These are phyloP conservation scores for Rhodotorula babjevae DNA, from an alignment of 768 basidiomycete genomes.

Conservation along the genomic window DNA sequence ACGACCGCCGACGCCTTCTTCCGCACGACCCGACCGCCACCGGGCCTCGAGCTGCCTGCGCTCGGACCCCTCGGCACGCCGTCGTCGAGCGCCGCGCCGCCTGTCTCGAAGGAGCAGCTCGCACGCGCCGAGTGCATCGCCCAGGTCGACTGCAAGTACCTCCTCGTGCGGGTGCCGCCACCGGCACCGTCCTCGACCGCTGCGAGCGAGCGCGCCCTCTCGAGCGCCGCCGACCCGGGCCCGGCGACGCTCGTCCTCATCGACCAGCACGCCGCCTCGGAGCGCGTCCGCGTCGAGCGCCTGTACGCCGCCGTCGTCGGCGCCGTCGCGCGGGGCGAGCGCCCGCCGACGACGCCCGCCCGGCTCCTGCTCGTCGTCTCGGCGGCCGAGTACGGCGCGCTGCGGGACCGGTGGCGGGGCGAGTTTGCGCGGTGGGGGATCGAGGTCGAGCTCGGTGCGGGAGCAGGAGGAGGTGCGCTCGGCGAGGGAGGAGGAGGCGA, in stretches of 20 bases:
- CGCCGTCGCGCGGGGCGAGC: slow-evolving; percentile 47
- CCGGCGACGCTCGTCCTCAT: slow-evolving; percentile 63
- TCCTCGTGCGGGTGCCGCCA: slow-evolving; percentile 49
- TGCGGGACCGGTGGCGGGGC: neutral
- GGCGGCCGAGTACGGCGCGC: neutral
- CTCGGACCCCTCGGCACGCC: neutral
- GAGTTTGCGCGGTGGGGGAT: slow-evolving; percentile 2
- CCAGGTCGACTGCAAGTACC: slow-evolving; percentile 88
- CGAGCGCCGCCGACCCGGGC: no score
- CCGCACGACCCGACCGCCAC: neutral
- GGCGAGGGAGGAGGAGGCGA: slow-evolving; percentile 43
- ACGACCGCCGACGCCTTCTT: slow-evolving; percentile 1
- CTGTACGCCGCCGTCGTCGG: slow-evolving; percentile 60
- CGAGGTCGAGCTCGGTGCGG: neutral
- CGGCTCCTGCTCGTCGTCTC: slow-evolving; percentile 55
- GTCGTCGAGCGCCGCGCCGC: no score
- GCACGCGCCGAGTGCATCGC: slow-evolving; percentile 58
- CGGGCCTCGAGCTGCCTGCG: no score
- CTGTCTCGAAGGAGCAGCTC: no score
- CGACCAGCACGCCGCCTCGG: slow-evolving; percentile 98
- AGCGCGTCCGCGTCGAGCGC: slow-evolving; percentile 82
- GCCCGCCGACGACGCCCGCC: slow-evolving; percentile 37
- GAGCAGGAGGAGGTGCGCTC: no score
- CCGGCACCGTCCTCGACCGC: slow-evolving; percentile 46
- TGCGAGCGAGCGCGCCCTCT: no score